These are phyloP conservation scores for Sporisorium scitamineum DNA, from an alignment of 1,284 basidiomycete genomes.

Conservation along the genomic window DNA sequence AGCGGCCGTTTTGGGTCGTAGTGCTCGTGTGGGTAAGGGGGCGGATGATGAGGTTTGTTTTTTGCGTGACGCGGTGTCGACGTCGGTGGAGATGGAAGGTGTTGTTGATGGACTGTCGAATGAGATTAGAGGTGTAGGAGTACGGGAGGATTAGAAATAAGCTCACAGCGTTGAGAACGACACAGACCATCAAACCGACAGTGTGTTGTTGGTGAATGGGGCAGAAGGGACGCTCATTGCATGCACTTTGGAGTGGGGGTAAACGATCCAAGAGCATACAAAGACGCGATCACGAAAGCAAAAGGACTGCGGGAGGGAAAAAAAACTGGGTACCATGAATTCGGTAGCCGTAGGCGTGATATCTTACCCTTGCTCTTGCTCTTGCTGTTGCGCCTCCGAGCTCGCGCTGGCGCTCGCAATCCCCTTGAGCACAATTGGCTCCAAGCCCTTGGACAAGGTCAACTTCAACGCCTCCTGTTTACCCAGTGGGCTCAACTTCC, in stretches of 20 bases:
- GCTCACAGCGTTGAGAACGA: neutral
- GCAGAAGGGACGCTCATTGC: constrained; percentile 13
- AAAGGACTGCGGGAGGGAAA: neutral
- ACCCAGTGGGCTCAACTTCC: constrained; percentile 57
- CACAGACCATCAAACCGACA: constrained; percentile 3
- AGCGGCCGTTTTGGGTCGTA: constrained; percentile 47
- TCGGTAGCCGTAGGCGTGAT: neutral
- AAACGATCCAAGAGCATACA: constrained; percentile 28
- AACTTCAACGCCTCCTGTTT: constrained; percentile 62
- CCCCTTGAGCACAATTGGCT: constrained; percentile 39
- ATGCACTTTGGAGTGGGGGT: constrained; percentile 30
- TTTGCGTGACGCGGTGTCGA: constrained; percentile 3
- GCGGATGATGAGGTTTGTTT: constrained; percentile 39
- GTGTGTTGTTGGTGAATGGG: neutral
- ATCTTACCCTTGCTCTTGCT: constrained; percentile 43
- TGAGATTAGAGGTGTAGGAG: neutral
- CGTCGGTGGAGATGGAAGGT: neutral
- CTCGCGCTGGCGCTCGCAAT: too few relatives aligned
- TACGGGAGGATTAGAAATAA: neutral
- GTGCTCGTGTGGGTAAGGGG: constrained; percentile 8
- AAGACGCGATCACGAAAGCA: constrained; percentile 4
- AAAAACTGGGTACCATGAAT: constrained; percentile 3
- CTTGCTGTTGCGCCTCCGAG: constrained; percentile 22
- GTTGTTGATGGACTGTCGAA: neutral
- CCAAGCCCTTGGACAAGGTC: constrained; percentile 59